Evolutionary conservation across 139 green algal genomes (phyloP).

Genomic region (Tetraselmis striata): DNA sequence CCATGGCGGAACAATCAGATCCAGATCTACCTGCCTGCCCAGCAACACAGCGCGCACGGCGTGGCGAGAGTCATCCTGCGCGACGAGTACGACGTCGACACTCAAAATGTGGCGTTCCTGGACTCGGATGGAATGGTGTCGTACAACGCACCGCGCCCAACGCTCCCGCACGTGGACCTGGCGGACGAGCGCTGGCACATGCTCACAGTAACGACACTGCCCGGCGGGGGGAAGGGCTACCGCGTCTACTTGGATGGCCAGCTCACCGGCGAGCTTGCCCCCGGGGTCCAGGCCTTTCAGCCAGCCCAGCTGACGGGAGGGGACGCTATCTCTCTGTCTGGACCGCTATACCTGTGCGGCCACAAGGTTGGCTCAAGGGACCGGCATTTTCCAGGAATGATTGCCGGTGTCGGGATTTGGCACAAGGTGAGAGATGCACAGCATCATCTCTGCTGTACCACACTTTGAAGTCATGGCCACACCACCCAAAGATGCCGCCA

Average conservation of each 20-base stretch:
- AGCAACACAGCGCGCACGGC: not conserved
- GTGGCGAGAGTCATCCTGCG: not conserved
- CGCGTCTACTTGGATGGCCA: slow-evolving; percentile 38
- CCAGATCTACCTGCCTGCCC: not conserved
- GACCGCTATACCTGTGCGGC: not conserved
- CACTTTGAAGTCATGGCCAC: no score
- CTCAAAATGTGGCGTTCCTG: slow-evolving; percentile 17
- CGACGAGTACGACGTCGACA: not conserved
- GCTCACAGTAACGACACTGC: slow-evolving; percentile 42
- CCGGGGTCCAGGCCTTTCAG: not conserved
- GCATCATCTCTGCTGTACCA: no score
- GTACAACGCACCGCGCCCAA: slow-evolving; percentile 13
- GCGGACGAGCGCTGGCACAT: slow-evolving; percentile 58
- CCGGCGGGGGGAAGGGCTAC: slow-evolving; percentile 23
- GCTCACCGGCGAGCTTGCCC: slow-evolving; percentile 3
- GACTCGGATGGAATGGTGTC: slow-evolving; percentile 38
- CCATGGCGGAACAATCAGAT: slow-evolving; percentile 1
- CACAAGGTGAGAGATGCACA: no score
- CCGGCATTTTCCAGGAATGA: not conserved
- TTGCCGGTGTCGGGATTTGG: not conserved
- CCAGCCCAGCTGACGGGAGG: not conserved
- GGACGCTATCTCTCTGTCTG: not conserved
- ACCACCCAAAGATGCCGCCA: no score
- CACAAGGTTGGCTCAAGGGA: not conserved
- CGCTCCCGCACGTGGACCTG: slow-evolving; percentile 16